phyloP scores from a whole-genome alignment of 2,329 filamentous ascomycete species.

The Bipolaris sorokiniana region DNA sequence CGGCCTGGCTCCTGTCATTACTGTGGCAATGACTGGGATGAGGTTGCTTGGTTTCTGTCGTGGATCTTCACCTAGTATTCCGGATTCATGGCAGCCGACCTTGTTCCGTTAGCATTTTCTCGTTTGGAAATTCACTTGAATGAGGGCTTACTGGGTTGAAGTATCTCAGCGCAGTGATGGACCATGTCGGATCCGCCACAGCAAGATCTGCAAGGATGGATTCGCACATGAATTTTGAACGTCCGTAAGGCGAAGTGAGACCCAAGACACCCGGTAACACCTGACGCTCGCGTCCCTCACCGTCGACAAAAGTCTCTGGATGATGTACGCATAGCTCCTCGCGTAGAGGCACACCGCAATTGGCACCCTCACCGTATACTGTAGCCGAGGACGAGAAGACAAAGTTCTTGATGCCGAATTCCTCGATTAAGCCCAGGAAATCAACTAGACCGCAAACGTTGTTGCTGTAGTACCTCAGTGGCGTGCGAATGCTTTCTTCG shows the following conservation, averaged over 20 bases:
- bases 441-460: slow-evolving; percentile 69
- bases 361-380: slow-evolving; percentile 62
- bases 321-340: slow-evolving; percentile 64
- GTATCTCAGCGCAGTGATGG: slow-evolving; percentile 68
- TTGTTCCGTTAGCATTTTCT: slow-evolving; percentile 20
- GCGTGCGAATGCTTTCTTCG: slow-evolving; percentile 65
- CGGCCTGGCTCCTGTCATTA: slow-evolving; percentile 61
- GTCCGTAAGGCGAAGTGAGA: slow-evolving; percentile 69
- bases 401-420: slow-evolving; percentile 68
- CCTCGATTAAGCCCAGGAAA: slow-evolving; percentile 62
- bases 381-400: slow-evolving; percentile 73
- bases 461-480: slow-evolving; percentile 70
- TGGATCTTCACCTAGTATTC: slow-evolving; percentile 68
- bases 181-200: slow-evolving; percentile 65
- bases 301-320: slow-evolving; percentile 53
- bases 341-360: slow-evolving; percentile 57
- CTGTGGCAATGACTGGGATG: slow-evolving; percentile 67
- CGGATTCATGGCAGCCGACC: slow-evolving; percentile 68
- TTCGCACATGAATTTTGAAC: slow-evolving; percentile 72
- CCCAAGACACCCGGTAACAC: slow-evolving; percentile 60
- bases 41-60: slow-evolving; percentile 67
- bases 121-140: background rate
- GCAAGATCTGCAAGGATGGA: slow-evolving; percentile 69
- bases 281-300: slow-evolving; percentile 52
- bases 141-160: slow-evolving; percentile 63